A percentile compares a stretch with the other conserved stretches of the same genome.
Conservation (phyloP, 164 flowering plant genomes). For the Kingdonia uniflora region DNA sequence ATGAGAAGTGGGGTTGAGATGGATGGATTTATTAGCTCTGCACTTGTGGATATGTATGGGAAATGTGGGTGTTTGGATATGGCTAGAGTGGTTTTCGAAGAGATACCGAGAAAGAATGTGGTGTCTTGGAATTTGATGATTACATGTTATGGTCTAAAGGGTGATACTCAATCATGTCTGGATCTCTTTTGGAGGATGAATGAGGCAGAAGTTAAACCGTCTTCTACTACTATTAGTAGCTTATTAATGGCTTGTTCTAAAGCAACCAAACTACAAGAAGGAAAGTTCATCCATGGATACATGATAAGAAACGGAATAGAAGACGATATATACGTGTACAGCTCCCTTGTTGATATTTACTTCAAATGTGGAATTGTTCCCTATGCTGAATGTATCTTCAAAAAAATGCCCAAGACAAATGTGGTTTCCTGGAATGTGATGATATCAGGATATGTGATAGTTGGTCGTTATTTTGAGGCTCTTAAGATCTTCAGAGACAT, state of each 20-base stretch:
- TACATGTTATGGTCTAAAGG: slow-evolving; percentile 32
- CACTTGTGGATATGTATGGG: slow-evolving; percentile 64
- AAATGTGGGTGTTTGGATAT: slow-evolving; percentile 49
- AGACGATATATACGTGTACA: slow-evolving; percentile 27
- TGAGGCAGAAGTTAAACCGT: slow-evolving; percentile 28
- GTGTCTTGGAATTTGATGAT: slow-evolving; percentile 66
- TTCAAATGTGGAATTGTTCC: slow-evolving; percentile 44
- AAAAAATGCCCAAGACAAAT: slow-evolving; percentile 22
- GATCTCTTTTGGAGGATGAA: slow-evolving; percentile 46
- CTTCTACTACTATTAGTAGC: slow-evolving; percentile 46
- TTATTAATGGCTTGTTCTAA: slow-evolving; percentile 46
- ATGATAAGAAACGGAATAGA: slow-evolving; percentile 30
- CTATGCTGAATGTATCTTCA: slow-evolving; percentile 44
- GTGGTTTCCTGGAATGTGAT: slow-evolving; percentile 59
- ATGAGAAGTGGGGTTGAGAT: slow-evolving; percentile 23
- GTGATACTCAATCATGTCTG: slow-evolving; percentile 46
- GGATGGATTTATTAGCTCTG: slow-evolving; percentile 47
- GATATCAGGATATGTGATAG: slow-evolving; percentile 56
- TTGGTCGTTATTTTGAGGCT: slow-evolving; percentile 45
- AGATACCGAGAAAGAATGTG: slow-evolving; percentile 29
- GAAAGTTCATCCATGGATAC: slow-evolving; percentile 60
- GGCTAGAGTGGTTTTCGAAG: slow-evolving; percentile 51
- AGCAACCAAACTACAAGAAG: slow-evolving; percentile 33
- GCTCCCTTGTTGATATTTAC: slow-evolving; percentile 52
- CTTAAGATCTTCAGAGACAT: slow-evolving; percentile 34